These are phyloP conservation scores for Ogataea zsoltii DNA, from an alignment of 805 yeast species.

Conservation along the genomic window DNA sequence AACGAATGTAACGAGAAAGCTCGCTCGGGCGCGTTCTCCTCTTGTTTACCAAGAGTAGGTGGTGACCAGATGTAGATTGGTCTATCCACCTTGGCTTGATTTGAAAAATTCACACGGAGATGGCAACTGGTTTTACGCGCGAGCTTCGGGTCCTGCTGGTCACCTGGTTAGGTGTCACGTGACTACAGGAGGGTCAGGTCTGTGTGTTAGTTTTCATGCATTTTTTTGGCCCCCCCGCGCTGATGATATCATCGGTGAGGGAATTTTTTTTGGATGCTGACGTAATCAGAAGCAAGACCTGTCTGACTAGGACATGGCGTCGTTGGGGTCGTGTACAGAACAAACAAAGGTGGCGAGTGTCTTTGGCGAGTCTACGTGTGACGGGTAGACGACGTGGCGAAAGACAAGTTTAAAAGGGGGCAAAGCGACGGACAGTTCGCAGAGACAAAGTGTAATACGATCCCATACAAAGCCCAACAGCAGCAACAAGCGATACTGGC, in stretches of 20 bases:
- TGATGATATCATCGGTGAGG: background rate
- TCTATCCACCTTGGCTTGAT: background rate
- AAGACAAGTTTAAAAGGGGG: background rate
- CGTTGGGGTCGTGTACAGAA: background rate
- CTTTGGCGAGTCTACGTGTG: too few species aligned
- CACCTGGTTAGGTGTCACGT: too few species aligned
- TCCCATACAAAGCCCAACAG: background rate
- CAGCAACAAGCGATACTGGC: background rate
- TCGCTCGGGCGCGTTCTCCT: slow-evolving; percentile 1
- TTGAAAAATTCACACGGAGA: background rate
- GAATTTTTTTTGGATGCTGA: slow-evolving; percentile 1
- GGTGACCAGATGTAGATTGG: slow-evolving; percentile 2
- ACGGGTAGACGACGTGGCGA: too few species aligned
- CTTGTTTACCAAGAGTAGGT: slow-evolving; percentile 2
- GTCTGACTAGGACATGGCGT: background rate
- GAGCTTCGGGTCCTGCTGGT: background rate
- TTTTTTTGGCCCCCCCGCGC: too few species aligned
- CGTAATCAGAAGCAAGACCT: background rate
- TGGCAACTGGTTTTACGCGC: background rate
- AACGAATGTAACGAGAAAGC: background rate
- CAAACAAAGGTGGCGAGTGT: too few species aligned
- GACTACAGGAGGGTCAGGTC: too few species aligned
- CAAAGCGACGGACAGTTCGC: background rate
- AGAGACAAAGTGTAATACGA: background rate
- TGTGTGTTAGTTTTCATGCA: too few species aligned